These are phyloP conservation scores for Conidiobolus incongruus DNA, from an alignment of 371 early-diverging fungal species.

Conservation along the genomic window DNA sequence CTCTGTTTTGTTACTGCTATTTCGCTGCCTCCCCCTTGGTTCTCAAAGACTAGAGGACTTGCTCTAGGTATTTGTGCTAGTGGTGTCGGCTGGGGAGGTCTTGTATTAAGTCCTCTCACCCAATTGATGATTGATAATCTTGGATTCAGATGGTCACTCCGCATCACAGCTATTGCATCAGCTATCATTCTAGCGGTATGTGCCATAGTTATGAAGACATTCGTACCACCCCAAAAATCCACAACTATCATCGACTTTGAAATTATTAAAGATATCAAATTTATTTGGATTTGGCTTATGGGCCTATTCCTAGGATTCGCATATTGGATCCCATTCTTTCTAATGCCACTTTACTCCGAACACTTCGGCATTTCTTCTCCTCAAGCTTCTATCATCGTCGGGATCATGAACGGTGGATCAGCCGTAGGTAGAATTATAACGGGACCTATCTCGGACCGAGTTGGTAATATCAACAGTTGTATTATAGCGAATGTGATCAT, in stretches of 20 bases:
- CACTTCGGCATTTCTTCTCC: constrained; percentile 10
- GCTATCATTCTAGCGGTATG: constrained; percentile 16
- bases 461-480: constrained; percentile 34
- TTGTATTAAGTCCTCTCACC: constrained; percentile 38
- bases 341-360: constrained; percentile 7
- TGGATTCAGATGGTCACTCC: constrained; percentile 34
- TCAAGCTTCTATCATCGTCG: constrained; percentile 17
- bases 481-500: constrained; percentile 13
- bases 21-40: constrained; percentile 49
- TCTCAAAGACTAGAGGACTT: constrained; percentile 33
- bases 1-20: constrained; percentile 31
- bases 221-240: not conserved
- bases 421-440: constrained; percentile 10
- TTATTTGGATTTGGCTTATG: too few species aligned
- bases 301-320: too few species aligned
- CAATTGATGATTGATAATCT: constrained; percentile 20
- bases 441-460: constrained; percentile 14
- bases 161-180: constrained; percentile 26
- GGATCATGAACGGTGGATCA: constrained; percentile 12
- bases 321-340: constrained; percentile 9
- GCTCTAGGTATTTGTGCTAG: constrained; percentile 49
- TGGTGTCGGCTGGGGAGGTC: constrained; percentile 59
- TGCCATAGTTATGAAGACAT: constrained; percentile 2
- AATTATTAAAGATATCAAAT: not conserved
- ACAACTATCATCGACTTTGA: not conserved